Percentiles rank a stretch among this genome's conserved stretches.
Conservation (phyloP, 1,284 basidiomycete genomes). For the Phellopilus nigrolimitatus region DNA sequence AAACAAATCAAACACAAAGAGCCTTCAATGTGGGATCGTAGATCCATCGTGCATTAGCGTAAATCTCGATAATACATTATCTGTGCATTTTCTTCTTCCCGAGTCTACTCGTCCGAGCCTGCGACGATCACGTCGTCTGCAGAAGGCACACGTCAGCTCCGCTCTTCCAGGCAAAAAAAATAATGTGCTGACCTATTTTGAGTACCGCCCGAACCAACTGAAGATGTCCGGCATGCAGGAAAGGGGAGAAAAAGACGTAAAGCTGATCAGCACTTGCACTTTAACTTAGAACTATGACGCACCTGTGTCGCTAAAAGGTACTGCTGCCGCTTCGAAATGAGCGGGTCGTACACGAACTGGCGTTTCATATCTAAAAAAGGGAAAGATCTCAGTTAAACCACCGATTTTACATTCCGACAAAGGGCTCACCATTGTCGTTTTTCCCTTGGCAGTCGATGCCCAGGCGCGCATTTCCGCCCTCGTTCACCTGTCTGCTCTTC, state of each 20-base stretch:
- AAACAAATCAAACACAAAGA: no score
- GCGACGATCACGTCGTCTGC: slow-evolving; percentile 64
- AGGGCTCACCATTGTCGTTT: slow-evolving; percentile 76
- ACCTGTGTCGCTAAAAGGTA: slow-evolving; percentile 97
- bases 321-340: slow-evolving; percentile 97
- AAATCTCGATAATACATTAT: slow-evolving; percentile 9
- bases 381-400: neutral
- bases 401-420: neutral
- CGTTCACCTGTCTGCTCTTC: slow-evolving; percentile 89
- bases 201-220: slow-evolving; percentile 68
- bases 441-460: slow-evolving; percentile 92
- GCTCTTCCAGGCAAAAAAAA: neutral
- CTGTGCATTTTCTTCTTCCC: slow-evolving; percentile 25
- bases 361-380: slow-evolving; percentile 84
- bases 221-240: slow-evolving; percentile 16
- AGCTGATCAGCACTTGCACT: slow-evolving; percentile 16
- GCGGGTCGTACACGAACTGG: slow-evolving; percentile 95
- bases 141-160: slow-evolving; percentile 18
- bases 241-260: neutral
- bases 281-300: slow-evolving; percentile 26
- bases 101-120: slow-evolving; percentile 52
- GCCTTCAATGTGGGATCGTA: no score
- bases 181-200: slow-evolving; percentile 56
- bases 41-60: neutral
- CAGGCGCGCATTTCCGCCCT: slow-evolving; percentile 70